Evolutionary conservation across 164 flowering plant species (phyloP), one percentile per base, ranked within the genome.

Genomic region (Umbellularia californica): DNA sequence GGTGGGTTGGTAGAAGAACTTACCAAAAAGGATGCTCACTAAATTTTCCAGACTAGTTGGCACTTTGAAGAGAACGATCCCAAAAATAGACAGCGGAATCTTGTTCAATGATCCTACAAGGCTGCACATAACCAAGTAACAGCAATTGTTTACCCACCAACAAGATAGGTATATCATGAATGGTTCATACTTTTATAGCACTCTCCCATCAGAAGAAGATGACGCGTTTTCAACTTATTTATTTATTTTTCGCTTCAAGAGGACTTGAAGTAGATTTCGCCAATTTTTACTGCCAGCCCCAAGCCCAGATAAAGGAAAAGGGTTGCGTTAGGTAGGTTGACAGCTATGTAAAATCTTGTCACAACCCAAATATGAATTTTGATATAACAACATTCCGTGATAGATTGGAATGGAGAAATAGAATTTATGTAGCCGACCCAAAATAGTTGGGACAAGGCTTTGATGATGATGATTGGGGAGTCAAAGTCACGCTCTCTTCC

Each of bases 101-200:
- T 96, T 96, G 72, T 96, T 96, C 52, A 96, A 83, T 3, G 99
- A 96, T 23, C 99, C 99, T 70, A 96, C 94, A 69, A 96, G 94
- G 83, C 98, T 96, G 97, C 81, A 79, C n/a, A 20, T 55, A 70
- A 52, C 28, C 27, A 68, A 13, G 9, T 41, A 41, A 9, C 47
- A 41, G 1, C 47, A 41, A 41, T 7, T 41, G 47, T 41, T 41
- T 41, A 41, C 47, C 47, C 47, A 50, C 30, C 24, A 28, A 64
- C 28, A 51, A 24, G 62, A 67, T 52, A 13, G 20, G 9, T 24
- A 12, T 52, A 24, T 55, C 15, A 68, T 55, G n/a, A 67, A 12
- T 17, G 14, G 4, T 63, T 24, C n/a, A 47, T 11, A 60, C 24
- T 65, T 25, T 65, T 65, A 30, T 17, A 69, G 71, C 11, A 41